Conservation (phyloP, 2,329 filamentous ascomycete genomes). For the Albifimbria verrucaria region DNA sequence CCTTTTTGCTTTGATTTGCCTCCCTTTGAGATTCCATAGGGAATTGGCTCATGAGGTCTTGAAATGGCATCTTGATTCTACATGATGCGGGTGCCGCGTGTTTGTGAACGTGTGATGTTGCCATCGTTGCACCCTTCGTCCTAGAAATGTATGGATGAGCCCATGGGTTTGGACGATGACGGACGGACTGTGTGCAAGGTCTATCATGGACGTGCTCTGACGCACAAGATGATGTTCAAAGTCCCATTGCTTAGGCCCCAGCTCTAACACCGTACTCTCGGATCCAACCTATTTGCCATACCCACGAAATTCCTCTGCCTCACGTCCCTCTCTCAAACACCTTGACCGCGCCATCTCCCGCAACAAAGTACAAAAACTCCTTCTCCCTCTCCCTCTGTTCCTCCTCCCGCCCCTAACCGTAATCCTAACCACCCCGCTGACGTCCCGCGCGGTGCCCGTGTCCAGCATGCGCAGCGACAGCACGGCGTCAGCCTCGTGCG, state of each 20-base stretch:
- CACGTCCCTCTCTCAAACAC: constrained; percentile 75
- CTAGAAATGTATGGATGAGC: no score
- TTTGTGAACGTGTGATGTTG: not conserved
- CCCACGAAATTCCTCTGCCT: not conserved
- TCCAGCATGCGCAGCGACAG: constrained; percentile 74
- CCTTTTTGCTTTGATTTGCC: constrained; percentile 20
- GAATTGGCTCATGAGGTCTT: constrained; percentile 28
- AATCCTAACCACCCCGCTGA: constrained; percentile 81
- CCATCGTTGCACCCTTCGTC: not conserved
- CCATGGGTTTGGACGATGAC: no score
- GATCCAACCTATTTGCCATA: no score
- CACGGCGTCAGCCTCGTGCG: constrained; percentile 72
- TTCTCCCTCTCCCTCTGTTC: constrained; percentile 46
- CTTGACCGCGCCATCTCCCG: constrained; percentile 72
- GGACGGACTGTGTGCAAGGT: no score
- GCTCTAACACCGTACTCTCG: no score
- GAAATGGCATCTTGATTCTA: constrained; percentile 33
- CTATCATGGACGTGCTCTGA: no score
- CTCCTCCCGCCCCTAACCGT: constrained; percentile 45
- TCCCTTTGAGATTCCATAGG: constrained; percentile 25
- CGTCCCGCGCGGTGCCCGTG: constrained; percentile 84
- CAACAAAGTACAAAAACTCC: constrained; percentile 80
- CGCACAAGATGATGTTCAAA: no score
- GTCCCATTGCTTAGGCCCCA: no score
- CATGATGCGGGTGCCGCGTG: constrained; percentile 15